These are phyloP conservation scores for Malus hybrid DNA, from an alignment of 331 rosid species.

Conservation along the genomic window DNA sequence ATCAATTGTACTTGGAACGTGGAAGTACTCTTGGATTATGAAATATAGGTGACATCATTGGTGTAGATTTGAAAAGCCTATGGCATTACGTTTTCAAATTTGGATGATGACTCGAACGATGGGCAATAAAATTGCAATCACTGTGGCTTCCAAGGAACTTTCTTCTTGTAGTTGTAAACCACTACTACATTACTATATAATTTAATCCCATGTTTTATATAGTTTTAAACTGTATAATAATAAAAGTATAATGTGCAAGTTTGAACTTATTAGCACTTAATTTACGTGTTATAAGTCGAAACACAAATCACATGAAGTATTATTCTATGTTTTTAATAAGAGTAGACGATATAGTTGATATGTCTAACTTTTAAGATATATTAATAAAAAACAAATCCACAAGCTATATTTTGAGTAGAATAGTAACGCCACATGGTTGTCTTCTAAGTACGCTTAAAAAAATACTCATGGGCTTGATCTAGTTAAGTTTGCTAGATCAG, in stretches of 20 bases:
- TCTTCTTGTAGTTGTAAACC: not conserved
- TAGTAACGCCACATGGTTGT: no score
- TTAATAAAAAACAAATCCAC: no score
- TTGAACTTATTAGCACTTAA: not conserved
- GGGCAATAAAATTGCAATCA: not conserved
- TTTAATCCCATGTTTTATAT: not conserved
- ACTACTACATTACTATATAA: not conserved
- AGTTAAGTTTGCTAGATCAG: no score
- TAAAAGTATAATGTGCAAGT: no score
- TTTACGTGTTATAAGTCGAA: no score
- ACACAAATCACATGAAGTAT: no score
- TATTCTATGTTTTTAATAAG: no score
- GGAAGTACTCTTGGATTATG: not conserved
- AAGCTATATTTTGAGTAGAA: no score
- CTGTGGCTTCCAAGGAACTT: not conserved
- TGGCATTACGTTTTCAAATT: not conserved
- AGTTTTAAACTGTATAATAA: not conserved
- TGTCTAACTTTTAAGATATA: no score
- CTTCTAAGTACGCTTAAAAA: no score
- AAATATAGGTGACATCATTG: not conserved
- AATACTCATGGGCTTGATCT: no score
- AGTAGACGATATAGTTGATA: no score
- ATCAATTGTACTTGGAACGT: not conserved
- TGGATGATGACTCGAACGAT: not conserved
- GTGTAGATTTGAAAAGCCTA: not conserved